Evolutionary conservation across 2,329 filamentous ascomycete species (phyloP), one percentile per base, ranked within the genome.

Genomic region (Phyllosticta paracitricarpa): DNA sequence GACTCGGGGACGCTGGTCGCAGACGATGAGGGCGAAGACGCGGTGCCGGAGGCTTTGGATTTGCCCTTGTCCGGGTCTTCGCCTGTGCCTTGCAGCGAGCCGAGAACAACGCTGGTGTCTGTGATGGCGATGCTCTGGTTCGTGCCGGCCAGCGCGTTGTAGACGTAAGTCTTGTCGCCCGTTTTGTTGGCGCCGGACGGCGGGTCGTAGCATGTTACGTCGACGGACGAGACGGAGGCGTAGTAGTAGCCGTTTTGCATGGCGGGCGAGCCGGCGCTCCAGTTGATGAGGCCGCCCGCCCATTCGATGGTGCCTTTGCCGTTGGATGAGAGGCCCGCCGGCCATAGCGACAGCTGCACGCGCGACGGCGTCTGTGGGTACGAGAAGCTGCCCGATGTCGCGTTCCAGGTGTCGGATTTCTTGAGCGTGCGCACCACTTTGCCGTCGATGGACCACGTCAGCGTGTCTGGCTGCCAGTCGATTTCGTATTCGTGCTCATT

Each of bases 261-360:
- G 75, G 95, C 89, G 22, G 81, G 78, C 65, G 83, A 84, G 40
- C 40, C 40, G 2, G 40, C 40, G 72, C 89, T 79, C 93, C 94
- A 99, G 79, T 96, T 82, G 65, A 99, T 93, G 58, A 83, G 77
- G 68, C 94, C 94, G 70, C 94, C 94, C 19, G 93, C 90, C 94
- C 94, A 99, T 59, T 86, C 81, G 66, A 96, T 83, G 35, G 94
- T 97, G 61, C 94, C 94, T 72, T 89, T 72, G 51, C 84, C 88
- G 74, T 97, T 97, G 70, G 81, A 82, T 9, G 84, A 76, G 55
- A 89, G 83, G 71, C 94, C 94, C 69, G 90, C 94, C 51, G 94
- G 94, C 94, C 94, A 99, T 70, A 99, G 85, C 17, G 94, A 97
- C 57, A 99, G 82, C 79, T 97, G 91, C 58, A 99, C 84, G 67